Evolutionary conservation across 2,329 filamentous ascomycete species (phyloP).

Genomic region (Lachnellula suecica): DNA sequence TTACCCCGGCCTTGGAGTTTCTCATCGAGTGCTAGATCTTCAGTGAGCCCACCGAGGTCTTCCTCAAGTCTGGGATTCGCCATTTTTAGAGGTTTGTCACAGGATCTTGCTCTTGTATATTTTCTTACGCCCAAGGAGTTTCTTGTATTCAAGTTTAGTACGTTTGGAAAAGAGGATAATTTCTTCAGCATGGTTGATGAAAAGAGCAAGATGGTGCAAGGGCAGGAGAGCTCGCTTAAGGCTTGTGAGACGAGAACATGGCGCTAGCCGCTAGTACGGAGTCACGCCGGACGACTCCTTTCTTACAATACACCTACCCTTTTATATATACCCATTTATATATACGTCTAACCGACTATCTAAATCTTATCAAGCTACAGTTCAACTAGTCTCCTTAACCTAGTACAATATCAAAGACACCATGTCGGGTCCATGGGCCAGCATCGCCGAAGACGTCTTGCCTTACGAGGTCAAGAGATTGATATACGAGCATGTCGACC

Average conservation of each 20-base stretch:
- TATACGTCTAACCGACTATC: background rate
- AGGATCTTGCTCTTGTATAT: background rate
- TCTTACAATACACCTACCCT: background rate
- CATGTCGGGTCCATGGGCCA: background rate
- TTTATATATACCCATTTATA: background rate
- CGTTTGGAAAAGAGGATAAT: background rate
- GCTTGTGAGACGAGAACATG: background rate
- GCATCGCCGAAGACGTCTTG: background rate
- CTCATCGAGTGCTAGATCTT: slow-evolving; percentile 6
- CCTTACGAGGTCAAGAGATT: background rate
- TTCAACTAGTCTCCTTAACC: too few species aligned
- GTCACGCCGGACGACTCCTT: background rate
- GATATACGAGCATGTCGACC: background rate
- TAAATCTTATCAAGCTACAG: background rate
- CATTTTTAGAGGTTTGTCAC: slow-evolving; percentile 1
- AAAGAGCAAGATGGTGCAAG: background rate
- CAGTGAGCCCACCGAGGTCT: slow-evolving; percentile 4
- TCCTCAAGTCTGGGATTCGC: background rate
- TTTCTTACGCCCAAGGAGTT: background rate
- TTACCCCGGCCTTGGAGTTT: slow-evolving; percentile 1
- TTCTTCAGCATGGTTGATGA: background rate
- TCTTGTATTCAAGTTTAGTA: background rate
- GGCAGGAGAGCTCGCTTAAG: background rate
- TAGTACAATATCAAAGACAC: too few species aligned
- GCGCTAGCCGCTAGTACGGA: background rate